Evolutionary conservation across 2,329 filamentous ascomycete genomes (phyloP).

Genomic region (Fusarium penzigii): DNA sequence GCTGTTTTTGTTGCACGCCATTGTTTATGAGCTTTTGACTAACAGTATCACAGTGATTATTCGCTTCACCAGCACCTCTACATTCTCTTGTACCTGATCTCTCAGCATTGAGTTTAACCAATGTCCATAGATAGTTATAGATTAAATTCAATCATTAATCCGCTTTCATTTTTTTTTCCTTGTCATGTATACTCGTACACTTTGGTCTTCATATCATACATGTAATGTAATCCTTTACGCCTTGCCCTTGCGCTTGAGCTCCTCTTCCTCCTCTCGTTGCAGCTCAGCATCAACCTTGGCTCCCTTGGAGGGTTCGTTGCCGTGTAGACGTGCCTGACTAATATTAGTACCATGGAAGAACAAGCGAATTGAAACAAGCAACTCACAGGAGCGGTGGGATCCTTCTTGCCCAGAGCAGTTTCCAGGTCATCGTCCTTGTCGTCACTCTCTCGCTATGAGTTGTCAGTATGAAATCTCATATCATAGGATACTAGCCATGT

Average conservation of each 20-base stretch:
- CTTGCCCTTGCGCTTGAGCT: conserved; percentile 59
- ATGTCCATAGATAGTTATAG: background rate
- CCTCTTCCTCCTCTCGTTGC: conserved; percentile 66
- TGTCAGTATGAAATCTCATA: background rate
- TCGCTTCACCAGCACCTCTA: background rate
- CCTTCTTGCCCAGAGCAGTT: conserved; percentile 50
- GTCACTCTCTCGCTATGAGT: conserved; percentile 29
- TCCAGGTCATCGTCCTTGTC: conserved; percentile 48
- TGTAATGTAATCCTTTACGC: conserved; percentile 20
- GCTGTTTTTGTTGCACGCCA: conserved; percentile 24
- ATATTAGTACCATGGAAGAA: conserved; percentile 3
- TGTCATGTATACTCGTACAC: conserved; percentile 9
- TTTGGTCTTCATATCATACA: conserved; percentile 5
- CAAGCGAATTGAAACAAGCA: background rate
- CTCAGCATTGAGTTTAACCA: background rate
- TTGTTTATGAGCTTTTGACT: conserved; percentile 23
- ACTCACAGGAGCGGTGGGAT: conserved; percentile 60
- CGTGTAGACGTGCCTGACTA: conserved; percentile 62
- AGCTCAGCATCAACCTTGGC: conserved; percentile 72
- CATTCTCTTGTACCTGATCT: background rate
- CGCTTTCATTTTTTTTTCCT: conserved; percentile 18
- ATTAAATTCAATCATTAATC: background rate
- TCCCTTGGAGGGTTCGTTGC: conserved; percentile 72
- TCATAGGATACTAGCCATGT: background rate
- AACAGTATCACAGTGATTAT: conserved; percentile 22